Base-by-base conservation (phyloP, 352 stramenopile genomes). In the Phytophthora pisi region DNA sequence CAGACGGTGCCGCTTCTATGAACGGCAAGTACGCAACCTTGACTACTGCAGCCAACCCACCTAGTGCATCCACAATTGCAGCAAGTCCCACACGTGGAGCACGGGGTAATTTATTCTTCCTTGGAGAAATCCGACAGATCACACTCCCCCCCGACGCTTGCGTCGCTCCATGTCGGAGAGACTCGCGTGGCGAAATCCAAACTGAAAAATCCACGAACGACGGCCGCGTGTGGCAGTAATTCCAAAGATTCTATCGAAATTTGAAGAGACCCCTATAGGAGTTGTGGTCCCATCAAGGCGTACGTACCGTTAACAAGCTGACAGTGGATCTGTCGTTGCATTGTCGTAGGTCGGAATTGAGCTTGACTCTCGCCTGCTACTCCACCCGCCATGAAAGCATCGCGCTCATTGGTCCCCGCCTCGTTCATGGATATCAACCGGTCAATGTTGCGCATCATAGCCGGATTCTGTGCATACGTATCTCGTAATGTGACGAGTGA, bases 231-330 rank as follows among this genome's bases (percentile, higher is more conserved):
- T 66, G 59, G 59, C 24, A 60, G 13, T 28, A 66, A 24, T 31
- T 53, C 26, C 13, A 46, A 23, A 24, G 51, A 26, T 18, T 66
- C 23, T 8, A 59, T 5, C 4, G 6, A 28, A 18, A 57, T 38
- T 42, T 66, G 59, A 31, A 66, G 23, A 2, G 50, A 36, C 34
- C 59, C 58, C 5, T 54, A 1, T 0, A 58, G 5, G 15, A 58
- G 40, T 10, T 59, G 40, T 16, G 47, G 4, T 3, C 30, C 16
- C 58, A 58, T 66, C n/a, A 16, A 16, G 10, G 34, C 18, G 50
- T 59, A 66, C 50, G 24, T 66, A 65, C 58, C 58, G 36, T 58
- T 52, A 2, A 57, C 58, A 20, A 65, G 36, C 9, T 57, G 30
- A 8, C 31, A 8, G 16, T 64, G 57, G 3, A 55, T 45, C 8